Evolutionary conservation across 129 eudicot genomes (phyloP).

Genomic region (Rutidosis leptorrhynchoides): DNA sequence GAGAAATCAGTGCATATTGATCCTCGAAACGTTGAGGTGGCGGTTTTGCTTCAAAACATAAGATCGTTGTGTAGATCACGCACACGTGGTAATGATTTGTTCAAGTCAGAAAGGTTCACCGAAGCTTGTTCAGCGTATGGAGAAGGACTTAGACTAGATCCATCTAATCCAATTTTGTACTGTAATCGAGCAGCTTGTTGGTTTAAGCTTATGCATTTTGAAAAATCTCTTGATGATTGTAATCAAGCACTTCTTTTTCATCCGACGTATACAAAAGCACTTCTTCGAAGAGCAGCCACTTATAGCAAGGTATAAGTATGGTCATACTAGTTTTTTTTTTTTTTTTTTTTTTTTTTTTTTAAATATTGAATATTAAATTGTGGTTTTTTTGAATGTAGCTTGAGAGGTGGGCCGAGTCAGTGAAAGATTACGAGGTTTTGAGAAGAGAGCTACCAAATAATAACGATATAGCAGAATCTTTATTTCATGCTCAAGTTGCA

Average conservation of each 20-base stretch:
- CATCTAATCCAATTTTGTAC: slow-evolving; percentile 70
- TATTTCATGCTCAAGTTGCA: slow-evolving; percentile 87
- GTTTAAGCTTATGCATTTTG: slow-evolving; percentile 77
- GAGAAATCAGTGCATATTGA: slow-evolving; percentile 70
- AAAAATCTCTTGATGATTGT: slow-evolving; percentile 76
- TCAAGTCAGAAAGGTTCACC: slow-evolving; percentile 76
- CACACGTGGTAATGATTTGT: slow-evolving; percentile 86
- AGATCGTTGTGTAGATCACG: slow-evolving; percentile 67
- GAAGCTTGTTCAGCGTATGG: slow-evolving; percentile 94
- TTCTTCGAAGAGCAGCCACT: slow-evolving; percentile 85
- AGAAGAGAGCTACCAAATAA: slow-evolving; percentile 63
- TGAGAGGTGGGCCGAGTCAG: slow-evolving; percentile 90
- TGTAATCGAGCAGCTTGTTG: slow-evolving; percentile 97
- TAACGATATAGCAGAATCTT: slow-evolving; percentile 70
- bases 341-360: not conserved
- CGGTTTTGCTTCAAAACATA: slow-evolving; percentile 51
- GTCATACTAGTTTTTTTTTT: not conserved
- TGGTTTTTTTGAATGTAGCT: slow-evolving; percentile 45
- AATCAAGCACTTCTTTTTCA: slow-evolving; percentile 80
- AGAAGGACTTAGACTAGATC: slow-evolving; percentile 80
- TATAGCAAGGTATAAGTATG: slow-evolving; percentile 68
- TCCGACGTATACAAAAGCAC: slow-evolving; percentile 85
- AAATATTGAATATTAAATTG: not conserved
- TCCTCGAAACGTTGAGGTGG: slow-evolving; percentile 52
- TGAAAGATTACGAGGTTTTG: slow-evolving; percentile 78